A percentile compares a stretch with the other conserved stretches of the same genome.
phyloP scores from a whole-genome alignment of 1,139 yeast species.

The Pichia kudriavzevii region DNA sequence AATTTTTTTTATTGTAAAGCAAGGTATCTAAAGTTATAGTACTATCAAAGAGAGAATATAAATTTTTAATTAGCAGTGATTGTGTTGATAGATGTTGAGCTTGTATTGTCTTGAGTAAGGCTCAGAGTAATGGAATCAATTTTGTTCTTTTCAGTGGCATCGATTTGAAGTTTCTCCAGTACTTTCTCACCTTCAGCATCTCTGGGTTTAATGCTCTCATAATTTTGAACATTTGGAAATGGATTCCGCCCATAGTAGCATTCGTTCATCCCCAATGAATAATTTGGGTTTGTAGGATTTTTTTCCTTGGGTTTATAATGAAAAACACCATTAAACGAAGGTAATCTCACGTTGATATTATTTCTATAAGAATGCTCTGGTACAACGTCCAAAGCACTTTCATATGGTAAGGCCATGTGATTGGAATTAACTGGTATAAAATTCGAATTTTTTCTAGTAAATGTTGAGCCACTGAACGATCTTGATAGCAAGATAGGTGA shows the following conservation, averaged over 20 bases:
- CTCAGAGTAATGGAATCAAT: too few species aligned
- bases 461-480: background rate
- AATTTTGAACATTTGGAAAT: constrained; percentile 7
- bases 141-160: background rate
- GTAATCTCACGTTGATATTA: constrained; percentile 1
- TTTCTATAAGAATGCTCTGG: constrained; percentile 7
- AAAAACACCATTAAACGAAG: background rate
- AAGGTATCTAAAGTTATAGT: too few species aligned
- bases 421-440: constrained; percentile 2
- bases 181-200: background rate
- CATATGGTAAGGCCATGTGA: constrained; percentile 5
- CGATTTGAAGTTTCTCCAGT: background rate
- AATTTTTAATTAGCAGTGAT: background rate
- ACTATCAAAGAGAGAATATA: too few species aligned
- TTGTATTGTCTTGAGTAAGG: constrained; percentile 2
- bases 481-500: background rate
- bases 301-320: constrained; percentile 1
- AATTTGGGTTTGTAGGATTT: background rate
- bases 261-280: background rate
- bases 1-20: background rate
- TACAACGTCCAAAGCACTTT: constrained; percentile 6
- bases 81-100: constrained; percentile 6
- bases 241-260: constrained; percentile 13
- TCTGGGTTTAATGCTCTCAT: background rate
- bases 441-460: background rate